Evolutionary conservation across 139 green algal genomes (phyloP), one percentile per base, ranked within the genome.

Genomic region (Choricystis sp.): DNA sequence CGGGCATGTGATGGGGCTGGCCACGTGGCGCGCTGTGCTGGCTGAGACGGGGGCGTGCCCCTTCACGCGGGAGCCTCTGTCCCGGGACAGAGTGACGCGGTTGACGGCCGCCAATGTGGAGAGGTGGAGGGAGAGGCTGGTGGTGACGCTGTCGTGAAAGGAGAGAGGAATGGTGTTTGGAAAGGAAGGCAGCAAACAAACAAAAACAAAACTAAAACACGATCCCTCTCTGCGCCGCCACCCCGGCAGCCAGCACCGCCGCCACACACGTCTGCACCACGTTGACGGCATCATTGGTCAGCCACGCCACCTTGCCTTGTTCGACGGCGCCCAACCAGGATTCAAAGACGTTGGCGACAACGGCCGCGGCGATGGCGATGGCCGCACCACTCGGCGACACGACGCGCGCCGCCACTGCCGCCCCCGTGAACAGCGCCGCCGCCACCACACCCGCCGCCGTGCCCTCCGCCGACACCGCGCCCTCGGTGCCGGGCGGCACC

Each of bases 261-360:
- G 91, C 92, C 4, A 95, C 19, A 24, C 57, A 78, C 66, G 97
- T 97, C 72, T 98, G 94, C 2, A 97, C 65, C 27, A 89, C 80
- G 68, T 98, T 98, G 22, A 98, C 87, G 1, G 95, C 29, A 68
- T 98, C 93, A 64, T 98, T 98, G 29, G 71, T 94, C 24, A 98
- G 76, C 86, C 86, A 97, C 1, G 66, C 63, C 26, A 86, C 63
- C 1, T 66, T 68, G 19, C 82, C 90, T 65, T 96, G 90, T 23
- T 82, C 40, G 3, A 70, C 77, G 14, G 92, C 92, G 1, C 92
- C 92, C 23, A 98, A 71, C 49, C 82, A 81, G 69, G 84, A 95
- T 74, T 98, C 92, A 56, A 85, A 79, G 0, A 82, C 62, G 69
- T 98, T 98, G 40, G 92, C 92, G 2, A 89, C 31, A 0, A 86